Evolutionary conservation across 139 green algal species (phyloP), one percentile per base, ranked within the genome.

Genomic region (Asterochloris erici): DNA sequence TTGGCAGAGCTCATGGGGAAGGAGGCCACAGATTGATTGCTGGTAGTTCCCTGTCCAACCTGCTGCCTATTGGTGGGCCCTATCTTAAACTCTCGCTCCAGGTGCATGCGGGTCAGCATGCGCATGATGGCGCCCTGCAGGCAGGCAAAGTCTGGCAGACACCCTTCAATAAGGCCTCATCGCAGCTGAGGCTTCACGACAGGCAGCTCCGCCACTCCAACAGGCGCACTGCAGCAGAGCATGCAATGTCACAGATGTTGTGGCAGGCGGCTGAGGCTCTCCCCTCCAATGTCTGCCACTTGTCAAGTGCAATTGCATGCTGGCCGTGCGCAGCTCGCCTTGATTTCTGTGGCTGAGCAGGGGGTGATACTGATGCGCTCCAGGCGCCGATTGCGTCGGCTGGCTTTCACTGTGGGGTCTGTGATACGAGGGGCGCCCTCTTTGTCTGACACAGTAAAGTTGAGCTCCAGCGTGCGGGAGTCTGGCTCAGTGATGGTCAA

Each of bases 271-370:
- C 14, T 54, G 16, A 16, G 13, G 17, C 9, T 21, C 66, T 13
- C 9, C 17, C 4, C 66, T 26, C n/a, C 19, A 71, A 71, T 9
- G 2, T 24, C 4, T 71, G 66, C 21, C 66, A 71, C 17, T 71
- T 21, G 21, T 12, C 19, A 71, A 26, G 66, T 21, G 19, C 17
- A 71, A 9, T 4, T 26, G 17, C 19, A 24, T 9, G 66, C 66
- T 71, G 66, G 66, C 21, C 6, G 2, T 24, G 17, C 19, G 66
- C 14, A 79, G 47, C 23, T 19, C 60, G 69, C 82, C 81, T 90
- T 90, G 62, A 90, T 28, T 28, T 90, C 86, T 24, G 86, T 90
- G 17, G 86, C 86, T 29, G 78, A 62, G 73, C 86, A 90, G 14
- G 86, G 82, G 15, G 38, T 29, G 16, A 90, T 84, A 11, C 82